A percentile compares a stretch with the other conserved stretches of the same genome.
Evolutionary conservation across 2,329 filamentous ascomycete species (phyloP).

Genomic region (Penicillium sp.): DNA sequence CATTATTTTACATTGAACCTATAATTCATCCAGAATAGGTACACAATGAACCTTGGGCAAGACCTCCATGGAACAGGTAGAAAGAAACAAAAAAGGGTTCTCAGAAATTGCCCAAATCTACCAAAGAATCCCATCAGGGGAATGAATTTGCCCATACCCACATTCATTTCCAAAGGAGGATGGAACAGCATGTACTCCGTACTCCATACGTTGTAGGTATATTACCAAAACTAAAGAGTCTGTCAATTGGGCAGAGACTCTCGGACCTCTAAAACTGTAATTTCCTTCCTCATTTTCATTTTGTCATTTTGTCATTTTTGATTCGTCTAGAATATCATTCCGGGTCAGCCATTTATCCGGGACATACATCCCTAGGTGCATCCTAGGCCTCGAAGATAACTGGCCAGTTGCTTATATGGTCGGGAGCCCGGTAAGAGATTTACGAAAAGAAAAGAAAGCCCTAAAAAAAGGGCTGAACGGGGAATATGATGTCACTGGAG

Average conservation of each 20-base stretch:
- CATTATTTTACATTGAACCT: not conserved
- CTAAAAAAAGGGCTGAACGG: not conserved
- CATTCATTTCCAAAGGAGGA: not conserved
- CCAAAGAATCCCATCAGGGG: not conserved
- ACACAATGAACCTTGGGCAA: not conserved
- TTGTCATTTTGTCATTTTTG: too few relatives aligned
- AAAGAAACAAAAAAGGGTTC: not conserved
- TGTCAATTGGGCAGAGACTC: constrained; percentile 1
- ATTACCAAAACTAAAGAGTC: not conserved
- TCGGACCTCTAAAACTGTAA: not conserved
- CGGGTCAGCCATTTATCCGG: constrained; percentile 1
- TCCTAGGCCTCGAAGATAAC: not conserved
- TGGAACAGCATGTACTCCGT: not conserved
- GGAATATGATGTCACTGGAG: constrained; percentile 5
- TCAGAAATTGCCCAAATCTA: not conserved
- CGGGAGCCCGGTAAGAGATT: not conserved
- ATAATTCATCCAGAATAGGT: not conserved
- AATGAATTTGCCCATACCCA: not conserved
- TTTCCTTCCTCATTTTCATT: not conserved
- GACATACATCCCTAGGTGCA: not conserved
- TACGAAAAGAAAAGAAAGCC: not conserved
- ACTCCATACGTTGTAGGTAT: not conserved
- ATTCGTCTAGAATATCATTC: not conserved
- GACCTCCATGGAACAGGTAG: not conserved
- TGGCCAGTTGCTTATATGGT: not conserved